Base-by-base conservation (phyloP, 148 eudicot genomes). In the Heliosperma pusillum region DNA sequence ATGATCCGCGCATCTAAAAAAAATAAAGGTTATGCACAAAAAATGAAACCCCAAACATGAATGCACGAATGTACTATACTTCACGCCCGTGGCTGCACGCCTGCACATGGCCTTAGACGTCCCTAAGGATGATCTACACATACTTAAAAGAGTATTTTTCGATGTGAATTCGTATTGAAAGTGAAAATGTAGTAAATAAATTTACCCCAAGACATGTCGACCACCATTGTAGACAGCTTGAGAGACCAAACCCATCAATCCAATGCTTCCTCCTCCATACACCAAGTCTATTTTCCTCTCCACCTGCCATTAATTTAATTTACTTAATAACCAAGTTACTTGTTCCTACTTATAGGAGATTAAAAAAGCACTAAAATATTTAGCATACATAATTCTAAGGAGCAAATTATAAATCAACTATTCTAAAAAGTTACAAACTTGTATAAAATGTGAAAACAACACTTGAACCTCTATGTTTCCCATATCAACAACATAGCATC, bases 231-330 rank as follows among this genome's bases (percentile, higher is more conserved):
- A 84, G 33, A 93, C 97, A 71, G 93, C 90, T 80, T 82, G 89
- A 26, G 97, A 88, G 78, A 92, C 85, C 22, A 92, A 75, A 25
- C 97, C 97, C 97, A 92, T 92, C 40, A 92, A 76, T 16, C 97
- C 97, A 79, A 90, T 75, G 85, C 97, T 92, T 61, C 97, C 97
- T 76, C 97, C 97, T 65, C 98, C 98, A 72, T 93, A 93, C 1
- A 93, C 98, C 91, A 93, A 84, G 80, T 90, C 90, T 42, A 92
- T 89, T 55, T 88, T 90, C 78, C 88, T 87, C 72, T 86, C 92
- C 69, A 92, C 87, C 95, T 92, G 83, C 77, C 63, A 53, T 10
- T 15, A 0, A 36, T 36, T 36, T 36, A 6, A 44, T 8, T 33
- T 21, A 15, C 30, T 29, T 15, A 63, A 2, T 24, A 59, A 36